A percentile compares a stretch with the other conserved stretches of the same genome.
Conservation (phyloP, 2,329 filamentous ascomycete species). For the Chaetothyriales sp. region DNA sequence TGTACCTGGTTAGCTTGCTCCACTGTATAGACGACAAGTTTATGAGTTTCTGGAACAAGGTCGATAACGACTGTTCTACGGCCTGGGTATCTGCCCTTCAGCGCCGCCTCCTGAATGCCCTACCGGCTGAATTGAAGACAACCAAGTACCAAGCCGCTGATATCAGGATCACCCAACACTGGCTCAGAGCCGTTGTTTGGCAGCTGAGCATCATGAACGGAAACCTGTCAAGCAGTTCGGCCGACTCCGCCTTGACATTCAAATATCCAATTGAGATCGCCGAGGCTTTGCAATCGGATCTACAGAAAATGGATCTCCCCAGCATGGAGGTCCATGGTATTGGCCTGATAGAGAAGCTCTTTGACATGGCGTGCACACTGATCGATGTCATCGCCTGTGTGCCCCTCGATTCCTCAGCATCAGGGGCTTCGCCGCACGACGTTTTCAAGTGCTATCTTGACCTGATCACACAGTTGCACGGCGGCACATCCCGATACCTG, state of each 20-base stretch:
- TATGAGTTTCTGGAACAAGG: constrained; percentile 53
- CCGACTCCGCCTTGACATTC: constrained; percentile 48
- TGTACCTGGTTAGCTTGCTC: constrained; percentile 50
- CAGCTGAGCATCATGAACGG: constrained; percentile 55
- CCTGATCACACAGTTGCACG: constrained; percentile 57
- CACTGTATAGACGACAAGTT: constrained; percentile 53
- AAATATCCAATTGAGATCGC: constrained; percentile 51
- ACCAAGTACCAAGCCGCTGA: constrained; percentile 18
- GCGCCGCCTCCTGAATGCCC: constrained; percentile 33
- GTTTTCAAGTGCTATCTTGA: constrained; percentile 52
- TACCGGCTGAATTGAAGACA: constrained; percentile 12
- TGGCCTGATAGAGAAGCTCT: constrained; percentile 67
- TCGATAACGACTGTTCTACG: constrained; percentile 31
- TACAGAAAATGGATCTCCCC: constrained; percentile 56
- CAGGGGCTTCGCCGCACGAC: not conserved
- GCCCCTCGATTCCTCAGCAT: constrained; percentile 20
- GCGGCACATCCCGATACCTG: constrained; percentile 61
- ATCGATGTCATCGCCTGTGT: constrained; percentile 57
- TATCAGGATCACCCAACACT: constrained; percentile 51
- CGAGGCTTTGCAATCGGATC: constrained; percentile 49
- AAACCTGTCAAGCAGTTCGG: constrained; percentile 47
- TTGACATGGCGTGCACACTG: constrained; percentile 61
- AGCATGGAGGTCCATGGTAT: constrained; percentile 63
- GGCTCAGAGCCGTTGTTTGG: constrained; percentile 60
- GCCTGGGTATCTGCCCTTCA: constrained; percentile 46